These are phyloP conservation scores for Piper longum DNA, from an alignment of 164 flowering plant species.

Conservation along the genomic window DNA sequence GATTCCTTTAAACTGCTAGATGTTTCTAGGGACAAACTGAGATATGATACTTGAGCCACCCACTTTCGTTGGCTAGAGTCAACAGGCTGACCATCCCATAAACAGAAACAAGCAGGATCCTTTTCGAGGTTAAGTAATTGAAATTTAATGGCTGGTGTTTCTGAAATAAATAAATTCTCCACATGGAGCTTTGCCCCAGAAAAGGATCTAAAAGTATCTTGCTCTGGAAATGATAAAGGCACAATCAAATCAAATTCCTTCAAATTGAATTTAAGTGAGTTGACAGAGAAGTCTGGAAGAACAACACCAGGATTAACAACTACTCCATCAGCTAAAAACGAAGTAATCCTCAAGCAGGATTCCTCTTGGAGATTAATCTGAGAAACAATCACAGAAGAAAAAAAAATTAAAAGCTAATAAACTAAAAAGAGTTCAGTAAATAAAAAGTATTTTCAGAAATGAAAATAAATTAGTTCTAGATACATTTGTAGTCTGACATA, in stretches of 20 bases:
- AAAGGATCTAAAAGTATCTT: conserved; percentile 26
- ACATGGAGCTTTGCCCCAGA: conserved; percentile 87
- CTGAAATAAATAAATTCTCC: conserved; percentile 44
- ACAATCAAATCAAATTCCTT: conserved; percentile 64
- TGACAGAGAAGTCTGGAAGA: conserved; percentile 73
- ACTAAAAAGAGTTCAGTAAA: no score
- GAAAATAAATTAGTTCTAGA: not conserved
- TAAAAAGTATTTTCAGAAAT: not conserved
- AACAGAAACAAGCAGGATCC: conserved; percentile 91
- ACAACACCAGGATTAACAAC: conserved; percentile 63
- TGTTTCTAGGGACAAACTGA: conserved; percentile 69
- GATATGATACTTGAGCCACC: conserved; percentile 45
- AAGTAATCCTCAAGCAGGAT: conserved; percentile 77
- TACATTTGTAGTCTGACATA: conserved; percentile 11
- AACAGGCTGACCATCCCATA: conserved; percentile 86
- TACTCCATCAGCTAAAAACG: conserved; percentile 88
- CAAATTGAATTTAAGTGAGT: conserved; percentile 47
- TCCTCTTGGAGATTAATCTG: conserved; percentile 95
- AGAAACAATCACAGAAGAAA: not conserved
- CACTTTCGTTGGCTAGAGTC: conserved; percentile 88
- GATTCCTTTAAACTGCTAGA: conserved; percentile 14
- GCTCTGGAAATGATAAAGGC: conserved; percentile 34
- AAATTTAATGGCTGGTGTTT: conserved; percentile 52
- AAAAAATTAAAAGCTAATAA: not conserved
- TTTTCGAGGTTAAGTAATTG: conserved; percentile 65